Evolutionary conservation across 2,329 filamentous ascomycete species (phyloP).

Genomic region (Verruconis gallopava): DNA sequence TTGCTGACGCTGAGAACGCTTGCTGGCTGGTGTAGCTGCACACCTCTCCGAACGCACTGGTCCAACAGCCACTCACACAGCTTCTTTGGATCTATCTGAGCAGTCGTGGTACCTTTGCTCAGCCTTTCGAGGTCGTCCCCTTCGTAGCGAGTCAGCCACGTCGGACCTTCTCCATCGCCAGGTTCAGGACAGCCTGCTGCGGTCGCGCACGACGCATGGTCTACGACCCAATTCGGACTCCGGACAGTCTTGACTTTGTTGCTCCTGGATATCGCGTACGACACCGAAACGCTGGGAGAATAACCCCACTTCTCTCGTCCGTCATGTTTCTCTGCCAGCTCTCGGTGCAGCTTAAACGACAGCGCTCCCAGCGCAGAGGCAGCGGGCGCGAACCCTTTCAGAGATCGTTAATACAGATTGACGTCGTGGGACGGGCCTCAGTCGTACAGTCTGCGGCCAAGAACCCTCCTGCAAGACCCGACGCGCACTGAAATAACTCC

Average conservation of each 20-base stretch:
- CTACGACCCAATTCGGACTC: conserved; percentile 42
- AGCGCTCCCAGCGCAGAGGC: conserved; percentile 48
- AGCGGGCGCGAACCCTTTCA: conserved; percentile 42
- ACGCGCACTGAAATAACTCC: conserved; percentile 58
- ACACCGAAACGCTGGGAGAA: conserved; percentile 41
- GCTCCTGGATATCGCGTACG: conserved; percentile 36
- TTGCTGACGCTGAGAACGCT: conserved; percentile 39
- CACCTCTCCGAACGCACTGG: conserved; percentile 44
- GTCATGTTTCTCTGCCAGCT: conserved; percentile 46
- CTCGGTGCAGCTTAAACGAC: conserved; percentile 55
- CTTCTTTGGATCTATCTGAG: conserved; percentile 55
- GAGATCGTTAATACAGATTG: not conserved
- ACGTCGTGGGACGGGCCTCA: not conserved
- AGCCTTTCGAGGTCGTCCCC: conserved; percentile 49
- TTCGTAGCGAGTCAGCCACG: conserved; percentile 45
- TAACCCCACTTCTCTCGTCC: conserved; percentile 49
- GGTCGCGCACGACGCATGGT: conserved; percentile 50
- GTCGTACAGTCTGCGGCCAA: conserved; percentile 53
- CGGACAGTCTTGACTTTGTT: not conserved
- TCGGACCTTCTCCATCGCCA: conserved; percentile 29
- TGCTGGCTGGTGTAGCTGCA: conserved; percentile 53
- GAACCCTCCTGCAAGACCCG: conserved; percentile 62
- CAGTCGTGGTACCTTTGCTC: conserved; percentile 46
- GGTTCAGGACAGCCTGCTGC: conserved; percentile 28
- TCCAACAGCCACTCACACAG: conserved; percentile 54